phyloP scores from a whole-genome alignment of 352 stramenopile genomes.

The Phytophthora megakarya region DNA sequence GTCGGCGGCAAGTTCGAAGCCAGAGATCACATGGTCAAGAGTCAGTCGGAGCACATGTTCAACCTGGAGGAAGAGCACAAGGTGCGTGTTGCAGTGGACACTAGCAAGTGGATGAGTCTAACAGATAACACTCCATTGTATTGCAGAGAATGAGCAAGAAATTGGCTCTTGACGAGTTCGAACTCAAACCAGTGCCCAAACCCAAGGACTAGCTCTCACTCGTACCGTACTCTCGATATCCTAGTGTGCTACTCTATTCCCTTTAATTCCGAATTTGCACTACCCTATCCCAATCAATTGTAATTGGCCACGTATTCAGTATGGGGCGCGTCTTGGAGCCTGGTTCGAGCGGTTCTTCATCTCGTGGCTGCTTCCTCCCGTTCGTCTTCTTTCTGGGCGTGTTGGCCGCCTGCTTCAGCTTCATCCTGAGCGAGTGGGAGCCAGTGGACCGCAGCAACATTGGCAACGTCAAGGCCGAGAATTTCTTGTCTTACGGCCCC shows the following conservation, averaged over 20 bases:
- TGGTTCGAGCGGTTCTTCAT: background rate
- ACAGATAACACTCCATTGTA: background rate
- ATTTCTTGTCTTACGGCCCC: constrained; percentile 74
- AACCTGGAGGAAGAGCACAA: constrained; percentile 89
- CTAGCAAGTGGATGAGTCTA: too few species aligned
- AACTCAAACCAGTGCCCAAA: constrained; percentile 83
- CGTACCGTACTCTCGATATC: background rate
- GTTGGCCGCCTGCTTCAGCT: constrained; percentile 9
- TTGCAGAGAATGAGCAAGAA: constrained; percentile 89
- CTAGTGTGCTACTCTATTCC: background rate
- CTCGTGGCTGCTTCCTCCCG: background rate
- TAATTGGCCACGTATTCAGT: constrained; percentile 25
- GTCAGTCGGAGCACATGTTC: constrained; percentile 79
- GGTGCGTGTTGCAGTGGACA: constrained; percentile 34
- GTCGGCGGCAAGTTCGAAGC: constrained; percentile 84
- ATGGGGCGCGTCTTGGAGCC: constrained; percentile 10
- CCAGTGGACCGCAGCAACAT: constrained; percentile 62
- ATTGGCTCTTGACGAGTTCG: constrained; percentile 80
- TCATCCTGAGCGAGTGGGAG: constrained; percentile 21
- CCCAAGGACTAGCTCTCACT: constrained; percentile 36
- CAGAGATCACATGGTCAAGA: constrained; percentile 82
- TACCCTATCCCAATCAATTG: background rate
- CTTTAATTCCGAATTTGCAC: constrained; percentile 15
- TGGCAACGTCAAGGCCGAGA: constrained; percentile 53
- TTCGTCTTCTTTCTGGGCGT: constrained; percentile 19